Evolutionary conservation across 2,329 filamentous ascomycete species (phyloP), one percentile per base, ranked within the genome.

Genomic region (Talaromyces sp.): DNA sequence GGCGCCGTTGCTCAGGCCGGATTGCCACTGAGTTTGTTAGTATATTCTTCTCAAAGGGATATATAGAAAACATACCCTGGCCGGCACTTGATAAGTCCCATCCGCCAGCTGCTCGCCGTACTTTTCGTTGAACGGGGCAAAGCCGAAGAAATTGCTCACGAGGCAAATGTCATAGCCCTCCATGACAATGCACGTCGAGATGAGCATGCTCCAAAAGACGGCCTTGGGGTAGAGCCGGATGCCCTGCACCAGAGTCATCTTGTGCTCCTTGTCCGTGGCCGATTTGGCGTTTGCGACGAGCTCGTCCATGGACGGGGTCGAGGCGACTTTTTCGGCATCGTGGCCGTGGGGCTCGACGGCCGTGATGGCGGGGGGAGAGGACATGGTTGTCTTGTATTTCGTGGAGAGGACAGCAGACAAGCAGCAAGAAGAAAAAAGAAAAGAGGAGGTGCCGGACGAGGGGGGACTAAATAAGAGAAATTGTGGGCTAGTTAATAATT

Each of bases 161-260:
- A 96, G 80, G 69, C 86, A 88, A 62, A 95, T 82, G 72, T 96
- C 91, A 78, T 93, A 96, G 36, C 91, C 92, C 75, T 96, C 92
- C 92, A 96, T 96, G 69, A 86, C 87, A 70, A 96, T 95, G 73
- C 90, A 93, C 0, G 91, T 94, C n/a, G 89, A 94, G 75, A 96
- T 93, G 63, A 96, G 80, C 57, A 96, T 70, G 68, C 88, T 91
- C 91, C 91, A 96, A 27, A 80, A 83, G 61, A 96, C 88, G 27
- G 92, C 92, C 79, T 96, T 94, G 62, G 91, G 92, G 72, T 96
- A 96, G 30, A 95, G 82, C 71, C 82, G 86, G 74, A 96, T 82
- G 65, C 91, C 92, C 78, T 96, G 86, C 73, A 84, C 71, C 62
- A 96, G 79, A 54, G 83, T 89, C 89, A 92, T 91, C 14, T 79